Percentiles rank a stretch among this genome's conserved stretches.
Conservation (phyloP, 2,329 filamentous ascomycete genomes). For the Fonsecaea erecta region DNA sequence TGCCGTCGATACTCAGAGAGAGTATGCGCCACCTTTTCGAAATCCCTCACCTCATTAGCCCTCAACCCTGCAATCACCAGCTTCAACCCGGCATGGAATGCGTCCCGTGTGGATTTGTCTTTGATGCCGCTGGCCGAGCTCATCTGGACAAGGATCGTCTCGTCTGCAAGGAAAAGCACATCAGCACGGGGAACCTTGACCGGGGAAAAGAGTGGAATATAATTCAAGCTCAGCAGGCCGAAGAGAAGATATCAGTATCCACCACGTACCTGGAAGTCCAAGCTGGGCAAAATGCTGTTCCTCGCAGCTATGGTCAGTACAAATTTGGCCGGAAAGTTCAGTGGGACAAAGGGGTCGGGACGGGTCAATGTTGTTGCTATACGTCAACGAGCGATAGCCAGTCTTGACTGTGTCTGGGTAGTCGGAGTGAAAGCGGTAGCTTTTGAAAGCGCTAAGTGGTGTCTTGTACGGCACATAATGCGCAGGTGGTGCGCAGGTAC, state of each 20-base stretch:
- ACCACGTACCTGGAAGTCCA: slow-evolving; percentile 70
- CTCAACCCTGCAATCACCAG: slow-evolving; percentile 56
- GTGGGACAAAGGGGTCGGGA: slow-evolving; percentile 74
- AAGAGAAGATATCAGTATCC: slow-evolving; percentile 10
- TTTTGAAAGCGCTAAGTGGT: slow-evolving; percentile 79
- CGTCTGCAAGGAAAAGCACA: slow-evolving; percentile 46
- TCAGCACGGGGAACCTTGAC: slow-evolving; percentile 7
- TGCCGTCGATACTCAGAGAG: slow-evolving; percentile 56
- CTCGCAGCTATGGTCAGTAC: slow-evolving; percentile 74
- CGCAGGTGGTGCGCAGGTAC: slow-evolving; percentile 26
- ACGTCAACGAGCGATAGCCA: slow-evolving; percentile 87
- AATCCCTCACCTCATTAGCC: slow-evolving; percentile 56
- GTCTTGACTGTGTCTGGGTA: slow-evolving; percentile 71
- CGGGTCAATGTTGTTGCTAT: slow-evolving; percentile 86
- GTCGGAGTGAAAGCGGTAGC: slow-evolving; percentile 85
- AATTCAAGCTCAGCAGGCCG: slow-evolving; percentile 33
- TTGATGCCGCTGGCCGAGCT: slow-evolving; percentile 53
- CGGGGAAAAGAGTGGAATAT: neutral
- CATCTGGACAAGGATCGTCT: slow-evolving; percentile 57
- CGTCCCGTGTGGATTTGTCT: slow-evolving; percentile 50
- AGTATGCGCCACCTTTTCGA: slow-evolving; percentile 53
- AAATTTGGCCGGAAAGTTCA: slow-evolving; percentile 71
- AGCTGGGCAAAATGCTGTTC: slow-evolving; percentile 81
- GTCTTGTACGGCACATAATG: slow-evolving; percentile 75
- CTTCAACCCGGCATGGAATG: slow-evolving; percentile 53